Base-by-base conservation (phyloP, 2,329 filamentous ascomycete genomes). In the Trichophyton benhamiae region DNA sequence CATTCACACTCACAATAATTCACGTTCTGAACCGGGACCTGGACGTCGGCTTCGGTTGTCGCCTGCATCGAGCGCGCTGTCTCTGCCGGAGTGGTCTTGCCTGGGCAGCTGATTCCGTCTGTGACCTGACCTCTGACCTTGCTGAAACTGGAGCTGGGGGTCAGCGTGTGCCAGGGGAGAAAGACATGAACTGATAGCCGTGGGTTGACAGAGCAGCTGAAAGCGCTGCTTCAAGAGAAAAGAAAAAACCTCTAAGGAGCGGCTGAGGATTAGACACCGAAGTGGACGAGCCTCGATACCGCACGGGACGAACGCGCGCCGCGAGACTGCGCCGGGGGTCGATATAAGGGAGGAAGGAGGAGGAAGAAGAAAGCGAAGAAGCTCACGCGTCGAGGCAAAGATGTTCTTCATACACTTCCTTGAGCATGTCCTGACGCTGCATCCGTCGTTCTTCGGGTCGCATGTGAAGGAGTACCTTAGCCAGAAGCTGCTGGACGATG, bases 371-470 rank as follows among this genome's bases (percentile, higher is more conserved):
- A 13, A 4, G 9, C 8, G 33, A 38, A 38, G 33, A 38, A 38
- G 33, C 33, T 11, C n/a, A 48, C 46, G 46, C 22, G 46, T 52
- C 13, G 11, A 52, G 20, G 25, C 36, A 36, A 36, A 65, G 68
- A 99, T 99, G 94, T 99, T 97, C 77, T 99, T 99, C 80, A 88
- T 99, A 66, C 90, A 96, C 77, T 92, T 96, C 72, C 87, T 97
- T 76, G 91, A 96, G 78, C 91, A 92, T 72, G 87, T 89, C 72
- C 91, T 97, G 70, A 91, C 90, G 68, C 83, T 99, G 71, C 94
- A 99, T 72, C 94, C 94, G 30, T 97, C 92, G 11, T 99, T 95
- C 78, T 97, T 99, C 73, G 91, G 91, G 62, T 87, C 89, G 65
- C 90, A 94, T 72, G 95, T 96, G 80, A 87, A 92, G 69, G 88